phyloP scores from a whole-genome alignment of 1,139 yeast species.

The Ogataea hybrid region DNA sequence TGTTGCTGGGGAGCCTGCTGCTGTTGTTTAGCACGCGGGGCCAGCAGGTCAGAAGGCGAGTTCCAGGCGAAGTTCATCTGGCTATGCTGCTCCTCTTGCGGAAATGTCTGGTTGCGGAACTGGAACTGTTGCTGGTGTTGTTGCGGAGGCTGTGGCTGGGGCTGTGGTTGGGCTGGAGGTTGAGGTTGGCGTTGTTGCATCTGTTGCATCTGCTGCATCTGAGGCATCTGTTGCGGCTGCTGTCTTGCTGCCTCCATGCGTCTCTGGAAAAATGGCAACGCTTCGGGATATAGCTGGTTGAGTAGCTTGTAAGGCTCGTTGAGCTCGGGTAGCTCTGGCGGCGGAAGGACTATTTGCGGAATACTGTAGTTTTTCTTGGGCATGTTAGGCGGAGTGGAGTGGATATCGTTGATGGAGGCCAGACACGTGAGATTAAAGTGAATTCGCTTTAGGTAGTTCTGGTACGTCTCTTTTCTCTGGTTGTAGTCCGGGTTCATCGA shows the following conservation, averaged over 20 bases:
- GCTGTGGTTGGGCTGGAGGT: conserved; percentile 26
- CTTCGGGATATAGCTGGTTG: conserved; percentile 56
- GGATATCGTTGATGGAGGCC: conserved; percentile 51
- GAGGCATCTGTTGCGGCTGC: conserved; percentile 25
- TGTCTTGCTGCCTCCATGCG: conserved; percentile 45
- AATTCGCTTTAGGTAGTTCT: conserved; percentile 49
- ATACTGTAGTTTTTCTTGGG: conserved; percentile 40
- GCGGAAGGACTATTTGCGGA: conserved; percentile 53
- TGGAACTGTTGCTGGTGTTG: conserved; percentile 12
- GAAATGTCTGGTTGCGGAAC: conserved; percentile 14
- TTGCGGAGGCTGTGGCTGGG: conserved; percentile 17
- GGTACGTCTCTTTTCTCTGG: conserved; percentile 44
- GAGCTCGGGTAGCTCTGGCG: conserved; percentile 55
- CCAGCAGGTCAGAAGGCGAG: conserved; percentile 7
- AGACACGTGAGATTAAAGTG: conserved; percentile 55
- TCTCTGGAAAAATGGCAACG: conserved; percentile 46
- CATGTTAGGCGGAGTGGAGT: conserved; percentile 37
- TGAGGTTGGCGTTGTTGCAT: conserved; percentile 23
- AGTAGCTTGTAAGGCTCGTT: conserved; percentile 44
- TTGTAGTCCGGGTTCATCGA: conserved; percentile 20
- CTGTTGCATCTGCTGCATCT: conserved; percentile 15
- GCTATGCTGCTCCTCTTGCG: conserved; percentile 10
- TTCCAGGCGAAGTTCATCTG: conserved; percentile 13
- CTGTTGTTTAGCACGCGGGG: conserved; percentile 15
- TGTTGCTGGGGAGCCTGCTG: conserved; percentile 15